A percentile compares a stretch with the other conserved stretches of the same genome.
Conservation (phyloP, 345 rosid species). For the Geranium brycei region DNA sequence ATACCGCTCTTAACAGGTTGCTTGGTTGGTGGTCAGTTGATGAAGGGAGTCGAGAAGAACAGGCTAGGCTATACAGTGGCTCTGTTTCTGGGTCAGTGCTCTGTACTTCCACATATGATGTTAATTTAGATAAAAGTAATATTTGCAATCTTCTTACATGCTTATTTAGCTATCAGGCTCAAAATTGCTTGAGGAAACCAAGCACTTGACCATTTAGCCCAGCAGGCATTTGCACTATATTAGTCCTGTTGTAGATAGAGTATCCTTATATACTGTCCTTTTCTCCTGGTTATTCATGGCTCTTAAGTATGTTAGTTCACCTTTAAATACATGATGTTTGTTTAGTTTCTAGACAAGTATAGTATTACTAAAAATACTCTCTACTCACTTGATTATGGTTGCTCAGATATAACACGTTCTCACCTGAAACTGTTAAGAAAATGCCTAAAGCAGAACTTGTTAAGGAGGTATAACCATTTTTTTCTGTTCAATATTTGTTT, state of each 20-base stretch:
- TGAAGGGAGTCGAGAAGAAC: slow-evolving; percentile 84
- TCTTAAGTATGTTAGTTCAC: neutral
- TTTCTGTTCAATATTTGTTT: slow-evolving; percentile 5
- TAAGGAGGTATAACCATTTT: slow-evolving; percentile 44
- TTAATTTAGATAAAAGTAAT: neutral
- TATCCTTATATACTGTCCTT: no score
- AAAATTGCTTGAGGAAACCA: no score
- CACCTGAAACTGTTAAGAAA: slow-evolving; percentile 70
- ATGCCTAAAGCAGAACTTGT: slow-evolving; percentile 71
- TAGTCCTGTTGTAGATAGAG: no score
- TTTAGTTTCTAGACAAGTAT: neutral
- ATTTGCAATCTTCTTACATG: no score
- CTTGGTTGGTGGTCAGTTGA: slow-evolving; percentile 98
- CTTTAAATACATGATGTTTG: neutral
- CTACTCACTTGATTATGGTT: slow-evolving; percentile 5
- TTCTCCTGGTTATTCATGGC: no score
- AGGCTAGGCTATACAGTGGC: slow-evolving; percentile 56
- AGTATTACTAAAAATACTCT: neutral
- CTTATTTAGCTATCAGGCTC: no score
- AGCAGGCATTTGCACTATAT: no score
- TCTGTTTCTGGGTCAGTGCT: slow-evolving; percentile 47
- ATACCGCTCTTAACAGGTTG: slow-evolving; percentile 31
- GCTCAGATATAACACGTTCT: slow-evolving; percentile 68
- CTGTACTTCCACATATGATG: neutral
- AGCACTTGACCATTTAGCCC: no score